A percentile compares a stretch with the other conserved stretches of the same genome.
Conservation (phyloP, 768 basidiomycete species). For the Lentinus brumalis region DNA sequence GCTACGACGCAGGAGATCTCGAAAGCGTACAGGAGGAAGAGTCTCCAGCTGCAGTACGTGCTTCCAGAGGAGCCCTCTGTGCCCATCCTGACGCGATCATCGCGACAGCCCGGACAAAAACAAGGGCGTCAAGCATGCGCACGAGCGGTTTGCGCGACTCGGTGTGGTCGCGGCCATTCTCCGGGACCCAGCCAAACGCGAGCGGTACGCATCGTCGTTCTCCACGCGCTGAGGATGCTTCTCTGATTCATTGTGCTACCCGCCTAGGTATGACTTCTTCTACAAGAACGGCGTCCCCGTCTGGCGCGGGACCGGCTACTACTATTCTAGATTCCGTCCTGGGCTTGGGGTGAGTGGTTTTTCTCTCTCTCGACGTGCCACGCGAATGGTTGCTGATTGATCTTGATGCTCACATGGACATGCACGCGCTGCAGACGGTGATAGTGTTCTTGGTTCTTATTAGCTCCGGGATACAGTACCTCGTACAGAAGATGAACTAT, state of each 20-base stretch:
- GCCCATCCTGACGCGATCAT: neutral
- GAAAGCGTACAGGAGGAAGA: conserved; percentile 91
- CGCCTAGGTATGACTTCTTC: conserved; percentile 83
- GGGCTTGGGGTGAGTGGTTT: conserved; percentile 68
- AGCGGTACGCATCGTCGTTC: conserved; percentile 54
- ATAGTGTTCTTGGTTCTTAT: conserved; percentile 73
- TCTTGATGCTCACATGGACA: neutral
- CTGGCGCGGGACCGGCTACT: conserved; percentile 97
- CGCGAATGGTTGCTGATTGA: neutral
- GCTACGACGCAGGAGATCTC: conserved; percentile 78
- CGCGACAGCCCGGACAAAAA: conserved; percentile 89
- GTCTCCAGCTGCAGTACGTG: conserved; percentile 85
- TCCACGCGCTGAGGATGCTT: neutral
- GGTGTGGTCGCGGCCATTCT: conserved; percentile 86
- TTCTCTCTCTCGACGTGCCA: neutral
- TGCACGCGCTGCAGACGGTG: conserved; percentile 54
- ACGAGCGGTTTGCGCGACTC: conserved; percentile 90
- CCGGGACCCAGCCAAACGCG: conserved; percentile 70
- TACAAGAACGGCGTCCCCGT: conserved; percentile 96
- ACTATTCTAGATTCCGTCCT: conserved; percentile 95
- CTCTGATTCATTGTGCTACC: neutral
- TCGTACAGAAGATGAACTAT: conserved; percentile 80
- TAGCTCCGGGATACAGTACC: conserved; percentile 79
- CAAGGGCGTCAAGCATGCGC: conserved; percentile 74
- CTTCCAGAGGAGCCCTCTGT: neutral